Percentiles rank a stretch among this genome's conserved stretches.
phyloP scores from a whole-genome alignment of 1,139 yeast genomes.

The Entelexis paramagnoliae region DNA sequence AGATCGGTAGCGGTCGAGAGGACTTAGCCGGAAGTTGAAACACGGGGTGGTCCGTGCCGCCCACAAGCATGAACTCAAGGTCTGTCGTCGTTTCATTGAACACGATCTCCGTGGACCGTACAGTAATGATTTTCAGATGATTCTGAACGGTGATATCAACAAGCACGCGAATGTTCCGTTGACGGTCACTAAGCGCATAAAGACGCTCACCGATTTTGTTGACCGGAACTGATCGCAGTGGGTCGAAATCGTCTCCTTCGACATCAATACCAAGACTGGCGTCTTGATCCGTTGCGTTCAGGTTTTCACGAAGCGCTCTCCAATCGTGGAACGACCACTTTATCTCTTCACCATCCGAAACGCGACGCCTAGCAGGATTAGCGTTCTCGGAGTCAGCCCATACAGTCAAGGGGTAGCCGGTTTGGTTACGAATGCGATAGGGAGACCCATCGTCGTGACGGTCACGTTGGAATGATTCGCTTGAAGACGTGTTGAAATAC shows the following conservation, averaged over 20 bases:
- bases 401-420: constrained; percentile 67
- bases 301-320: constrained; percentile 71
- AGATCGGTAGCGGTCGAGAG: constrained; percentile 61
- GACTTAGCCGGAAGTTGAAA: constrained; percentile 39
- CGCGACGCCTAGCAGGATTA: constrained; percentile 18
- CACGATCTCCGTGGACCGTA: constrained; percentile 65
- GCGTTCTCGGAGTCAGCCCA: constrained; percentile 44
- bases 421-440: constrained; percentile 67
- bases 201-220: constrained; percentile 79
- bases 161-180: constrained; percentile 39
- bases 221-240: constrained; percentile 50
- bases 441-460: constrained; percentile 54
- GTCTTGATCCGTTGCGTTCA: constrained; percentile 53
- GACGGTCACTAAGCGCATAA: constrained; percentile 28
- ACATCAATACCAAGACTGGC: constrained; percentile 55
- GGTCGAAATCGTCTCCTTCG: constrained; percentile 45
- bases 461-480: constrained; percentile 42
- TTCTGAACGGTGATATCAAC: constrained; percentile 61
- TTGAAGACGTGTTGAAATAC: constrained; percentile 39
- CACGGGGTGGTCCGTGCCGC: neutral
- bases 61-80: constrained; percentile 12
- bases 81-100: constrained; percentile 47
- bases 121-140: constrained; percentile 64
- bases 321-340: constrained; percentile 97
- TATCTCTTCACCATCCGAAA: constrained; percentile 39